Evolutionary conservation across 2,329 filamentous ascomycete species (phyloP).

Genomic region (Colletotrichum godetiae): DNA sequence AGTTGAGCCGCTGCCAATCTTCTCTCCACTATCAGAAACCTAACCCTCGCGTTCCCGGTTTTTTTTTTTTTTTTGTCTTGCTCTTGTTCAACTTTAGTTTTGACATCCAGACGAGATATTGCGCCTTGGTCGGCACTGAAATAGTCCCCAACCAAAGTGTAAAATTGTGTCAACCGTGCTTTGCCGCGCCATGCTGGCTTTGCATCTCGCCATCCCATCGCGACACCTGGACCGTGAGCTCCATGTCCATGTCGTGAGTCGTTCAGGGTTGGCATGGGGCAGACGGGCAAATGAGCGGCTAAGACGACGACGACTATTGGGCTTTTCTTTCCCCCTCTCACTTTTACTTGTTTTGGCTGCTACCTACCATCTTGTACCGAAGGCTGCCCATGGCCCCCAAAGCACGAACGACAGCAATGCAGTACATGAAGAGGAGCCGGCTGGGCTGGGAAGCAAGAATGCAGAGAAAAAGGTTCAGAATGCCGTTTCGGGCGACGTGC

Average conservation of each 20-base stretch:
- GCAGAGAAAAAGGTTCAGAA: slow-evolving; percentile 13
- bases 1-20: slow-evolving; percentile 26
- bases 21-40: slow-evolving; percentile 4
- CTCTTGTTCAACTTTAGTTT: neutral
- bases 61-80: neutral
- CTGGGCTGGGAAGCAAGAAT: neutral
- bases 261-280: slow-evolving; percentile 10
- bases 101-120: neutral
- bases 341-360: too few species aligned
- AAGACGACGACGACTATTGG: neutral
- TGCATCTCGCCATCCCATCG: slow-evolving; percentile 23
- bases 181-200: slow-evolving; percentile 13
- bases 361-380: too few species aligned
- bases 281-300: neutral
- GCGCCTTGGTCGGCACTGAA: neutral
- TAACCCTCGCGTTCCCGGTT: neutral
- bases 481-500: slow-evolving; percentile 29
- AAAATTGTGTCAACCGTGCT: neutral
- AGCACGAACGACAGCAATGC: neutral
- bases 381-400: too few species aligned
- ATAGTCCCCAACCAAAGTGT: neutral
- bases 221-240: slow-evolving; percentile 20
- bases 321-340: neutral
- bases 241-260: neutral
- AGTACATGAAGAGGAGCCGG: neutral